Evolutionary conservation across 75 land plant species (phyloP), one percentile per base, ranked within the genome.

Genomic region (Adiantum capillusveneris): DNA sequence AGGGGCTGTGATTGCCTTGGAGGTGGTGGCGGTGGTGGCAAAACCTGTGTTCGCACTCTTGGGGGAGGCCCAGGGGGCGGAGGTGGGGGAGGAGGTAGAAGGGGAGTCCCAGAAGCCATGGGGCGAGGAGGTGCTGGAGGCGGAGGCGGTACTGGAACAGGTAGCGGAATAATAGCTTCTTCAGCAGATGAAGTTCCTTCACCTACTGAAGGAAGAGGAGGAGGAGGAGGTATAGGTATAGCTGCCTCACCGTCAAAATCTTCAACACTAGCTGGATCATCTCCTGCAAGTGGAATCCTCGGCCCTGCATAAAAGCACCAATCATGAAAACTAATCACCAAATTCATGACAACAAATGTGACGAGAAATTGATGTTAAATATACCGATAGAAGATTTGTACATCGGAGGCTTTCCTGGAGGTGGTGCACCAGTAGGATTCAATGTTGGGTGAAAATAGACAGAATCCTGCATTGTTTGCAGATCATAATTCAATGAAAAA

Each of bases 401-500:
- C 99, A 95, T 90, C 0, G 97, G 99, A 56, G 92, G 97, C 53
- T 90, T 95, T 58, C 99, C 99, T 63, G 97, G 97, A 9, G 99
- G 99, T 41, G 99, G 97, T 31, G 92, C 97, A 7, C 99, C 99
- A 26, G 88, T 84, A 24, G 97, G 99, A 61, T 95, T 95, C 53
- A 90, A 61, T 19, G 84, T 78, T n/a, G 97, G 97, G 65, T 95
- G 92, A 64, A 81, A 87, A 62, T 95, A 90, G 37, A 87, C 93
- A 30, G 99, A 95, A 54, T 95, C 99, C 99, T 95, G 79, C 37
- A 34, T 34, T 9, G 37, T 34, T 34, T 5, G 9, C 62, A 67
- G 25, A 22, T 1, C 25, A 72, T 65, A 5, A 44, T 20, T 29
- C 20, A 61, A 2, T 44, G 44, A 34, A 18, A n/a, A n/a, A n/a